Percentiles rank a stretch among this genome's conserved stretches.
phyloP scores from a whole-genome alignment of 2,329 filamentous ascomycete species.

The Plenodomus tracheiphilus region DNA sequence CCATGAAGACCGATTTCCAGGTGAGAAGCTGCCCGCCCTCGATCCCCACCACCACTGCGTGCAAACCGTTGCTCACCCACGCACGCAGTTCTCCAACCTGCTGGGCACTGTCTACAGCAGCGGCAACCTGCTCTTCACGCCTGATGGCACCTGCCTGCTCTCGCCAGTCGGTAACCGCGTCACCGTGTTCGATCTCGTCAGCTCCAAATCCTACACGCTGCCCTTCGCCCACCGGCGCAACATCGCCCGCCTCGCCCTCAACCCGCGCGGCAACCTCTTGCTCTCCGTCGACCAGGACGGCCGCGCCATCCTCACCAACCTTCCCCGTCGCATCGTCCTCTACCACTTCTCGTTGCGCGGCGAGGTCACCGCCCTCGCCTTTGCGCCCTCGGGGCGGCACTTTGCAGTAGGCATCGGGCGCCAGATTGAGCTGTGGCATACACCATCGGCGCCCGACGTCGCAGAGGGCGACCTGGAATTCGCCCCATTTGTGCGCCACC shows the following conservation, averaged over 20 bases:
- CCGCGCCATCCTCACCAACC: constrained; percentile 88
- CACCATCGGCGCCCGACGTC: constrained; percentile 83
- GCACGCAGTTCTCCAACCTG: constrained; percentile 88
- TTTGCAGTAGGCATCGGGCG: constrained; percentile 89
- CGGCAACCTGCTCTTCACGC: constrained; percentile 95
- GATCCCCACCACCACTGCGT: too few relatives aligned
- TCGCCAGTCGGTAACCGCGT: constrained; percentile 97
- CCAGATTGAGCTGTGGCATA: constrained; percentile 93
- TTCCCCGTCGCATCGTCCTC: constrained; percentile 80
- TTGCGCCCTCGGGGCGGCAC: constrained; percentile 86
- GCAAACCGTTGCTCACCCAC: background rate
- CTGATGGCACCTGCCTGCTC: constrained; percentile 92
- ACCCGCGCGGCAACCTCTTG: constrained; percentile 87
- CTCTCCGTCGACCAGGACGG: constrained; percentile 94
- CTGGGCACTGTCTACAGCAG: constrained; percentile 97
- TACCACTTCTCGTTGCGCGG: constrained; percentile 95
- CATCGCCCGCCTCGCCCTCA: constrained; percentile 83
- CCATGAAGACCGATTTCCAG: constrained; percentile 99
- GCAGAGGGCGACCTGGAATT: constrained; percentile 88
- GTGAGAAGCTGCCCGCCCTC: constrained; percentile 62
- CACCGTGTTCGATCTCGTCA: constrained; percentile 80
- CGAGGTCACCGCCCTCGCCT: constrained; percentile 80
- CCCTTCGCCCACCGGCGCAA: constrained; percentile 94
- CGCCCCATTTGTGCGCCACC: constrained; percentile 88
- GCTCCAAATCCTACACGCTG: constrained; percentile 85